These are phyloP conservation scores for Leishmania tropica DNA, from an alignment of 208 protist species.

Conservation along the genomic window DNA sequence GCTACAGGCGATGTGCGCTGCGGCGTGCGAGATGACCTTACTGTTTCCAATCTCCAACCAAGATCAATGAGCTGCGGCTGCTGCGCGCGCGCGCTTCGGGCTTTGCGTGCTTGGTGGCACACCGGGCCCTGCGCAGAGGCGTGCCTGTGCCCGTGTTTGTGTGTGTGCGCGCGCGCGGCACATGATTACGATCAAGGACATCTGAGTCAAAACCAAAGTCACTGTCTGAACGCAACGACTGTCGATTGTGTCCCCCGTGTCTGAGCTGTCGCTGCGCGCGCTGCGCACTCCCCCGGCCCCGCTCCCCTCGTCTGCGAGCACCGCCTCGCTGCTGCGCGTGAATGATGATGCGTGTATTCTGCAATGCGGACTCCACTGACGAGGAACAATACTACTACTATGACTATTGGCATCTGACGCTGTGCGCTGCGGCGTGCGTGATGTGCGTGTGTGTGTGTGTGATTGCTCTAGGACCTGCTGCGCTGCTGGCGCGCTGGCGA, in stretches of 20 bases:
- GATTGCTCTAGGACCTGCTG: background rate
- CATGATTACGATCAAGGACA: slow-evolving; percentile 38
- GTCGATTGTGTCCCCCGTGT: slow-evolving; percentile 43
- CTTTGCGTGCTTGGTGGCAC: background rate
- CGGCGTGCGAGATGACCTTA: slow-evolving; percentile 39
- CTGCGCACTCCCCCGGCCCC: background rate
- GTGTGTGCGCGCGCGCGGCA: slow-evolving; percentile 3
- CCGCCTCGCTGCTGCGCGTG: slow-evolving; percentile 2
- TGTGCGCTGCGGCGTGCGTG: background rate
- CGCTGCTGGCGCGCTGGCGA: background rate
- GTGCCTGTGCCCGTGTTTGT: background rate
- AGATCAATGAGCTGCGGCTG: slow-evolving; percentile 44
- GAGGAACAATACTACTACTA: slow-evolving; percentile 33
- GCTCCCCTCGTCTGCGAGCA: background rate
- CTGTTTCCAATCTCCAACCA: slow-evolving; percentile 40
- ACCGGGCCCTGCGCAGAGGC: background rate
- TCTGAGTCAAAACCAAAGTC: slow-evolving; percentile 37
- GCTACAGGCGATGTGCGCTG: slow-evolving; percentile 44
- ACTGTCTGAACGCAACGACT: slow-evolving; percentile 21
- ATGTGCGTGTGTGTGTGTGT: background rate
- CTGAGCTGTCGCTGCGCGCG: slow-evolving; percentile 20
- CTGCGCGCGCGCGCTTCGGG: background rate
- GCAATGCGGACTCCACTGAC: slow-evolving; percentile 28
- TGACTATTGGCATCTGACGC: slow-evolving; percentile 44
- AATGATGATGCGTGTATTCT: slow-evolving; percentile 38